Conservation (phyloP, 345 rosid species). For the Linum usitatissimum region DNA sequence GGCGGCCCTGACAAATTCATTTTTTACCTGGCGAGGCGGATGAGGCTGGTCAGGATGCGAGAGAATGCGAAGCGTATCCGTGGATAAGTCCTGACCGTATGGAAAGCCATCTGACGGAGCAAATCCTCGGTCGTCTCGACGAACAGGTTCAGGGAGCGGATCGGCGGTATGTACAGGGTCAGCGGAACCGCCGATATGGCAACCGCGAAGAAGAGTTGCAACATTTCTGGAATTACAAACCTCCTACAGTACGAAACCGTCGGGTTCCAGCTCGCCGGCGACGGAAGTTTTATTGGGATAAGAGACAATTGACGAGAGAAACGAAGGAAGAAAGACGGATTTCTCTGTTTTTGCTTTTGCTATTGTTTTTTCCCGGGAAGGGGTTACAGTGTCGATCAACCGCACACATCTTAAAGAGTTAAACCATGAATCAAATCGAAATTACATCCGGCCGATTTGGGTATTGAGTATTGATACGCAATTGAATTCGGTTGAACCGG, state of each 20-base stretch:
- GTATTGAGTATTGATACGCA: too few relatives aligned
- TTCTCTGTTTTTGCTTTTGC: too few relatives aligned
- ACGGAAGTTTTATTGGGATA: too few relatives aligned
- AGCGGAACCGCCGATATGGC: slow-evolving; percentile 46
- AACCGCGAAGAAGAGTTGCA: slow-evolving; percentile 36
- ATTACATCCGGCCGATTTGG: too few relatives aligned
- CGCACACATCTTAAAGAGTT: too few relatives aligned
- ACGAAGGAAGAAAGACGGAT: neutral
- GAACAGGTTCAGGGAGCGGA: slow-evolving; percentile 32
- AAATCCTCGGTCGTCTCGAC: slow-evolving; percentile 25
- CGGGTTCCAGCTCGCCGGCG: neutral
- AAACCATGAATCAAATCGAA: too few relatives aligned
- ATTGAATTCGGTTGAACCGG: too few relatives aligned
- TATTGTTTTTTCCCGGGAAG: too few relatives aligned
- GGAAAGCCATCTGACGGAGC: slow-evolving; percentile 16
- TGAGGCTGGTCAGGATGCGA: slow-evolving; percentile 20
- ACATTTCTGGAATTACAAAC: slow-evolving; percentile 19
- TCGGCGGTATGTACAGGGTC: slow-evolving; percentile 38
- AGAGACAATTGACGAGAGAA: neutral
- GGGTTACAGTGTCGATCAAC: too few relatives aligned
- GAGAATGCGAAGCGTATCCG: slow-evolving; percentile 28
- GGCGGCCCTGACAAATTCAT: too few relatives aligned
- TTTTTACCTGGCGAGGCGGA: slow-evolving; percentile 8
- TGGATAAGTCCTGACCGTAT: slow-evolving; percentile 22
- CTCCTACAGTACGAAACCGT: neutral